Conservation (phyloP, 192 early-diverging fungal species). For the Backusella tuberculispora region DNA sequence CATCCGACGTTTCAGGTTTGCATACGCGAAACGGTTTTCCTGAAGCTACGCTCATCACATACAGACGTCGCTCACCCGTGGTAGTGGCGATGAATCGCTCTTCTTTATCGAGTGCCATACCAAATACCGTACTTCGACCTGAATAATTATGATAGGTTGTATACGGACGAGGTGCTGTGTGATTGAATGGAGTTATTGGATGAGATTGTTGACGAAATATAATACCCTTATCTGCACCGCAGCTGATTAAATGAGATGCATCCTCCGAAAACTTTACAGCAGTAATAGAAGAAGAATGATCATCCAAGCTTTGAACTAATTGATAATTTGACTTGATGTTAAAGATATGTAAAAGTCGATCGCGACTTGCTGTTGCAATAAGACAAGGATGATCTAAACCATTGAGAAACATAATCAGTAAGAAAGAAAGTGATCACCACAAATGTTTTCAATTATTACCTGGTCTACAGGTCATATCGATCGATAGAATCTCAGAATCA, state of each 20-base stretch:
- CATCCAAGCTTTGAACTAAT: conserved; percentile 80
- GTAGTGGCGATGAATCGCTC: conserved; percentile 62
- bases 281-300: conserved; percentile 85
- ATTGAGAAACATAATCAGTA: neutral
- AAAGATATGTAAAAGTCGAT: conserved; percentile 80
- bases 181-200: conserved; percentile 40
- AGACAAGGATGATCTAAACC: conserved; percentile 47
- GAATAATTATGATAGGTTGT: conserved; percentile 69
- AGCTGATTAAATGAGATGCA: conserved; percentile 72
- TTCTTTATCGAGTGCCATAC: conserved; percentile 64
- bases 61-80: conserved; percentile 72
- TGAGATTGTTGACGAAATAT: conserved; percentile 60
- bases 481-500: conserved; percentile 75
- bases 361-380: conserved; percentile 76
- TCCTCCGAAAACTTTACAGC: conserved; percentile 66
- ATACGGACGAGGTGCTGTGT: conserved; percentile 34
- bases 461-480: conserved; percentile 64
- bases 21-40: conserved; percentile 70
- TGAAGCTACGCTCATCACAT: conserved; percentile 59
- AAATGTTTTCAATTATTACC: neutral
- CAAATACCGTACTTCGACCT: conserved; percentile 71
- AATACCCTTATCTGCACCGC: conserved; percentile 82
- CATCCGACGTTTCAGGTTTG: conserved; percentile 57
- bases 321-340: conserved; percentile 60
- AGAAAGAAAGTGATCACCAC: neutral